These are phyloP conservation scores for Pyracantha coccinea DNA, from an alignment of 331 rosid species.

Conservation along the genomic window DNA sequence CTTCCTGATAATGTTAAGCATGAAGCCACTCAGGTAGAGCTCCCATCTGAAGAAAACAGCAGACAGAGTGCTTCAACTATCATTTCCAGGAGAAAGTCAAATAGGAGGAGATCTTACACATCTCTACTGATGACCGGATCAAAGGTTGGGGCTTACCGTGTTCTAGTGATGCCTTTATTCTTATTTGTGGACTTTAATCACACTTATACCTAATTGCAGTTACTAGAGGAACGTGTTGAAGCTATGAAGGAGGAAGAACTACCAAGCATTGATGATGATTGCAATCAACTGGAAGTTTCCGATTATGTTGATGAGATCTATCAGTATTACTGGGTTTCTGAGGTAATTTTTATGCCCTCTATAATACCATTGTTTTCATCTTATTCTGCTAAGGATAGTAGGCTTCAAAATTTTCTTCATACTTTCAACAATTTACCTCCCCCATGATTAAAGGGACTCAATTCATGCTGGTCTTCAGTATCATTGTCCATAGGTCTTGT, in stretches of 20 bases:
- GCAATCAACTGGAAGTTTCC: slow-evolving; percentile 82
- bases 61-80: slow-evolving; percentile 24
- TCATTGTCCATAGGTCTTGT: no score
- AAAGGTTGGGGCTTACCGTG: slow-evolving; percentile 44
- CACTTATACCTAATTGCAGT: slow-evolving; percentile 33
- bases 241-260: slow-evolving; percentile 38
- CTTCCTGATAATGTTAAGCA: slow-evolving; percentile 29
- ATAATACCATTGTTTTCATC: neutral
- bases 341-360: slow-evolving; percentile 36
- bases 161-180: neutral
- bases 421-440: no score
- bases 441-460: no score
- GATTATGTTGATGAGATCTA: slow-evolving; percentile 80
- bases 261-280: slow-evolving; percentile 59
- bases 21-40: slow-evolving; percentile 26
- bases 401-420: neutral
- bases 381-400: neutral
- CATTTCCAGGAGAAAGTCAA: slow-evolving; percentile 34
- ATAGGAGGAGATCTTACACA: slow-evolving; percentile 70
- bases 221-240: slow-evolving; percentile 43
- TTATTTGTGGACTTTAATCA: slow-evolving; percentile 5
- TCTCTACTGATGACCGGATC: slow-evolving; percentile 52
- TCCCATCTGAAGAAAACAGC: slow-evolving; percentile 31
- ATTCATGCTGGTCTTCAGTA: no score
- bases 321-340: slow-evolving; percentile 72